Evolutionary conservation across 495 filamentous ascomycete species (phyloP).

Genomic region (Chaetomium cochliodes): DNA sequence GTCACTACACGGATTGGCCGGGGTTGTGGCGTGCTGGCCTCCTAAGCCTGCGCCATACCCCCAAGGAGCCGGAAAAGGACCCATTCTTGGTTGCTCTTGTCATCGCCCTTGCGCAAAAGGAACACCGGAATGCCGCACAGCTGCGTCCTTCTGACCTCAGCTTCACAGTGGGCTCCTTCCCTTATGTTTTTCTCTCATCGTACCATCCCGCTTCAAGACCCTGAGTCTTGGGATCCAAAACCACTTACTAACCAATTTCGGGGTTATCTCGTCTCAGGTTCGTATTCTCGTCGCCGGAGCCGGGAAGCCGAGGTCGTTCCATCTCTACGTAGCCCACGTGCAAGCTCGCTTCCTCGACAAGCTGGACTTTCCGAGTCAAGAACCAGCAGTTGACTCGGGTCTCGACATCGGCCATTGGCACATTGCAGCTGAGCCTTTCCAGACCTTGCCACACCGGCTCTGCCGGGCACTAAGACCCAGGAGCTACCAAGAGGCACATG

Average conservation of each 20-base stretch:
- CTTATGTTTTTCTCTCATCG: not conserved
- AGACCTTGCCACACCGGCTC: slow-evolving; percentile 1
- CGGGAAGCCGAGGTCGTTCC: not conserved
- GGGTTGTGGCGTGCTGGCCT: not conserved
- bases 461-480: not conserved
- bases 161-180: not conserved
- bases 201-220: not conserved
- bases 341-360: slow-evolving; percentile 2
- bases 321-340: slow-evolving; percentile 6
- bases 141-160: not conserved
- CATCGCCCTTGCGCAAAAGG: slow-evolving; percentile 2
- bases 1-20: not conserved
- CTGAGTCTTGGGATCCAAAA: not conserved
- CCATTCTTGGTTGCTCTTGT: slow-evolving; percentile 8
- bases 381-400: not conserved
- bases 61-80: not conserved
- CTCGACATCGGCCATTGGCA: slow-evolving; percentile 3
- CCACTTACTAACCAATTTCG: not conserved
- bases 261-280: slow-evolving; percentile 11
- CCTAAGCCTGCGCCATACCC: not conserved
- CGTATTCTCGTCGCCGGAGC: not conserved
- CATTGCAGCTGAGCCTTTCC: slow-evolving; percentile 6
- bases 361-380: not conserved
- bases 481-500: not conserved
- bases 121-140: not conserved